Percentiles rank a stretch among this genome's conserved stretches.
Conservation (phyloP, 352 stramenopile genomes). For the Pythium apleroticum region DNA sequence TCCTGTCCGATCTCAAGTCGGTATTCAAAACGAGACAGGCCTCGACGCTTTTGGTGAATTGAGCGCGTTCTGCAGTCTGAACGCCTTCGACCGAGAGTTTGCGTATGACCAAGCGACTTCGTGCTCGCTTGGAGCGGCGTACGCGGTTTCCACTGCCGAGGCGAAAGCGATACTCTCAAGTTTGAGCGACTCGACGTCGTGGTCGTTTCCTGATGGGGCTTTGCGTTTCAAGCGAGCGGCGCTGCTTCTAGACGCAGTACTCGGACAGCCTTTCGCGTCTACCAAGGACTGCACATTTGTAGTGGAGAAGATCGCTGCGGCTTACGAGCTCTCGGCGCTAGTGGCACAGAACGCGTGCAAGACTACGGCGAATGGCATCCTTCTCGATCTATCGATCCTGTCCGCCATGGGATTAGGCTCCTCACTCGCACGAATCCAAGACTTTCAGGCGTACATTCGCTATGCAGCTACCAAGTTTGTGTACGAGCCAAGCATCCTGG, state of each 20-base stretch:
- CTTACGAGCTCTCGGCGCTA: slow-evolving; percentile 30
- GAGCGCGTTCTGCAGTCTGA: slow-evolving; percentile 39
- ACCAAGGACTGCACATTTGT: slow-evolving; percentile 29
- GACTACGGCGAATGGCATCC: slow-evolving; percentile 16
- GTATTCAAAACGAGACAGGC: slow-evolving; percentile 20
- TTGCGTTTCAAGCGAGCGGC: slow-evolving; percentile 29
- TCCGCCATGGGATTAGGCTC: slow-evolving; percentile 25
- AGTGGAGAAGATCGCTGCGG: slow-evolving; percentile 27
- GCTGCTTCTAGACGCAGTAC: slow-evolving; percentile 50
- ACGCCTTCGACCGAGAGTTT: slow-evolving; percentile 17
- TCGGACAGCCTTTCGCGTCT: slow-evolving; percentile 44
- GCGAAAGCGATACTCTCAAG: slow-evolving; percentile 7
- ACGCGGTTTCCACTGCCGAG: background rate
- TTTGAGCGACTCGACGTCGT: slow-evolving; percentile 10
- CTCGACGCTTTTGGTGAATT: slow-evolving; percentile 44
- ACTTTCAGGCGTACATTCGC: slow-evolving; percentile 51
- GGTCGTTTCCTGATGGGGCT: slow-evolving; percentile 14
- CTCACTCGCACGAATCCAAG: slow-evolving; percentile 30
- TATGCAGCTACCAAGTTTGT: slow-evolving; percentile 57
- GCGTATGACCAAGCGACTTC: slow-evolving; percentile 16
- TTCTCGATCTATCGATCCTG: slow-evolving; percentile 41
- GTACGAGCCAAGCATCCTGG: slow-evolving; percentile 45
- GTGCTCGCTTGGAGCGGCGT: slow-evolving; percentile 14
- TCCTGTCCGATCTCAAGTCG: background rate
- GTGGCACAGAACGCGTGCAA: slow-evolving; percentile 27